Conservation (phyloP, 495 filamentous ascomycete genomes). For the Paragyromitra xinjiangensis region DNA sequence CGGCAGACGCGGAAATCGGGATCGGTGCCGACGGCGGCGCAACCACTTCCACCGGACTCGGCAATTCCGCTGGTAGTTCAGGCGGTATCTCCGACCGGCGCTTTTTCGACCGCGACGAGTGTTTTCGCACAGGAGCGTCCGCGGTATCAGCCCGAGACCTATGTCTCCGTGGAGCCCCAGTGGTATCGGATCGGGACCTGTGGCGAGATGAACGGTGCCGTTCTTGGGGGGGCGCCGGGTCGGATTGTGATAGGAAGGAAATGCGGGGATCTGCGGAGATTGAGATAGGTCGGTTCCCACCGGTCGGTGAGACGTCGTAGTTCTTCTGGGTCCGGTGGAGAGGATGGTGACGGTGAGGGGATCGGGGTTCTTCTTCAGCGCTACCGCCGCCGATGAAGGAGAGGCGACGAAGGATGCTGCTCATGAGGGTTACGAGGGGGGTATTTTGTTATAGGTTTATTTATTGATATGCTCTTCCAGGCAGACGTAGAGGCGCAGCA, state of each 20-base stretch:
- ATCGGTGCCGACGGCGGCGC: conserved; percentile 2
- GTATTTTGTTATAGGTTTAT: conserved; percentile 6
- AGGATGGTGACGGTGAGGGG: conserved; percentile 37
- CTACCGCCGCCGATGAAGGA: conserved; percentile 32
- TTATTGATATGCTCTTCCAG: background rate
- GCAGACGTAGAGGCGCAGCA: background rate
- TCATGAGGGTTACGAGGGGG: conserved; percentile 6
- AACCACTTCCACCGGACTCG: background rate
- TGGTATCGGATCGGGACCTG: conserved; percentile 10
- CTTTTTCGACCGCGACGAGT: conserved; percentile 20
- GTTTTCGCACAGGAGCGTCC: conserved; percentile 10
- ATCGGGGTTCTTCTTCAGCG: conserved; percentile 20
- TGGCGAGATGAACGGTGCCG: conserved; percentile 9
- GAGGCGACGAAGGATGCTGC: conserved; percentile 42
- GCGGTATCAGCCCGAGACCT: conserved; percentile 21
- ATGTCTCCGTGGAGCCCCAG: conserved; percentile 14
- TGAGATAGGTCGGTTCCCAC: conserved; percentile 43
- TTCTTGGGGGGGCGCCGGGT: background rate
- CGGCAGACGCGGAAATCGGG: background rate
- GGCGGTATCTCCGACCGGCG: conserved; percentile 8
- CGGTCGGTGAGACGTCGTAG: conserved; percentile 44
- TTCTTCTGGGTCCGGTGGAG: conserved; percentile 45
- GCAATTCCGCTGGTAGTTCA: background rate
- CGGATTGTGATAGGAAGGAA: background rate
- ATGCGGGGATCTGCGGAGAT: conserved; percentile 30